These are phyloP conservation scores for Lenwebbia sp. DNA, from an alignment of 345 rosid genomes.

Conservation along the genomic window DNA sequence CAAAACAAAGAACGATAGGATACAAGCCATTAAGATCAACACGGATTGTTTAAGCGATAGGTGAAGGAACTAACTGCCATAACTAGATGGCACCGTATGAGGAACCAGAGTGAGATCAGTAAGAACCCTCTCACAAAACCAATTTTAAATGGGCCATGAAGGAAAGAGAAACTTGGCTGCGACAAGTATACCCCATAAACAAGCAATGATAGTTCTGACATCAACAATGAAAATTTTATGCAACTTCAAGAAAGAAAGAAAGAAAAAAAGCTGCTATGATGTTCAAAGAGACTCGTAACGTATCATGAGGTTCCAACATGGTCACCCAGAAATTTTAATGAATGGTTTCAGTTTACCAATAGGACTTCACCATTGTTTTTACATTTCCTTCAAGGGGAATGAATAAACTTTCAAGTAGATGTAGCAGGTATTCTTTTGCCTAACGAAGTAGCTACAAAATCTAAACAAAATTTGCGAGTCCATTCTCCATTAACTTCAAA, in stretches of 20 bases:
- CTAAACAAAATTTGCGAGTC: background rate
- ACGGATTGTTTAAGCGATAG: background rate
- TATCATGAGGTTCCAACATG: background rate
- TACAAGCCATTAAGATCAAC: background rate
- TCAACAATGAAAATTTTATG: background rate
- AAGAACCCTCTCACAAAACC: background rate
- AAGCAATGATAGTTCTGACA: background rate
- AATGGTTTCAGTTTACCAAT: background rate
- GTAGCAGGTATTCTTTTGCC: background rate
- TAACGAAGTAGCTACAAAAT: background rate
- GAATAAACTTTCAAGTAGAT: background rate
- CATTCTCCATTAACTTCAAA: background rate
- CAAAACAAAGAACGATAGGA: background rate
- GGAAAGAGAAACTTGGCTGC: background rate
- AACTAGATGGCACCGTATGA: background rate
- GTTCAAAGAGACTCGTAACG: background rate
- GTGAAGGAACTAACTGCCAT: background rate
- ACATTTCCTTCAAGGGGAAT: background rate
- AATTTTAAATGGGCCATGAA: background rate
- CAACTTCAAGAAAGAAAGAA: background rate
- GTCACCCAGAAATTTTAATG: background rate
- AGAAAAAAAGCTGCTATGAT: background rate
- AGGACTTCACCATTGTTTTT: background rate
- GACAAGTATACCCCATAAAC: background rate
- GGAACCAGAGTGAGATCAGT: background rate